Evolutionary conservation across 1,284 basidiomycete species (phyloP).

Genomic region (Cryptococcus amylolentus): DNA sequence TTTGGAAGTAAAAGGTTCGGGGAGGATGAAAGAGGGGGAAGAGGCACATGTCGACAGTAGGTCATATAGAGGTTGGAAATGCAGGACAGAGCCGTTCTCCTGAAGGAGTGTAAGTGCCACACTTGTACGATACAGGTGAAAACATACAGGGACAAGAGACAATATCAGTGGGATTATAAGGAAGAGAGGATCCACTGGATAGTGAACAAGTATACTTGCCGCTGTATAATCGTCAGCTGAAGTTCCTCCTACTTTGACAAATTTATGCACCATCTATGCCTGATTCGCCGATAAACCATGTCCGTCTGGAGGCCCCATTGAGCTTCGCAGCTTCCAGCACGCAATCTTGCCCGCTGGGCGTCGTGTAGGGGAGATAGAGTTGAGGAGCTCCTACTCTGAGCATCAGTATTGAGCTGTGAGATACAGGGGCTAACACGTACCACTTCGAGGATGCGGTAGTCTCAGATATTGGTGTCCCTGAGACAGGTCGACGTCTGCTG

Average conservation of each 20-base stretch:
- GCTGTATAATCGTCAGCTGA: constrained; percentile 13
- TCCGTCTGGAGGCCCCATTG: constrained; percentile 28
- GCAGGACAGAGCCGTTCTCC: constrained; percentile 5
- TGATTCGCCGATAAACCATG: constrained; percentile 44
- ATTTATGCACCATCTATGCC: constrained; percentile 31
- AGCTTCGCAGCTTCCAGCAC: constrained; percentile 38
- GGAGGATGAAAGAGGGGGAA: constrained; percentile 19
- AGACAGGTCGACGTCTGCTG: constrained; percentile 31
- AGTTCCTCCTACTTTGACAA: neutral
- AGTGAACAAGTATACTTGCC: constrained; percentile 37
- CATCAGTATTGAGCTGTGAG: neutral
- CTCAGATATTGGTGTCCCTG: constrained; percentile 34
- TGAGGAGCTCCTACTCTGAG: constrained; percentile 28
- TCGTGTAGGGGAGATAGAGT: constrained; percentile 33
- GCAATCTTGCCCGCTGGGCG: constrained; percentile 7
- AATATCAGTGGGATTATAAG: constrained; percentile 39
- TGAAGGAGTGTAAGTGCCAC: neutral
- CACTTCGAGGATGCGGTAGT: constrained; percentile 45
- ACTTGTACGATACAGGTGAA: neutral
- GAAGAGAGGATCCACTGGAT: constrained; percentile 41
- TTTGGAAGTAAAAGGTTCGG: constrained; percentile 29
- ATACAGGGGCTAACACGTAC: constrained; percentile 12
- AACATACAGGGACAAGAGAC: constrained; percentile 28
- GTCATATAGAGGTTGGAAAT: constrained; percentile 41
- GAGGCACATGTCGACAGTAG: constrained; percentile 28